A percentile compares a stretch with the other conserved stretches of the same genome.
Evolutionary conservation across 768 basidiomycete genomes (phyloP).

Genomic region (Boletales sp.): DNA sequence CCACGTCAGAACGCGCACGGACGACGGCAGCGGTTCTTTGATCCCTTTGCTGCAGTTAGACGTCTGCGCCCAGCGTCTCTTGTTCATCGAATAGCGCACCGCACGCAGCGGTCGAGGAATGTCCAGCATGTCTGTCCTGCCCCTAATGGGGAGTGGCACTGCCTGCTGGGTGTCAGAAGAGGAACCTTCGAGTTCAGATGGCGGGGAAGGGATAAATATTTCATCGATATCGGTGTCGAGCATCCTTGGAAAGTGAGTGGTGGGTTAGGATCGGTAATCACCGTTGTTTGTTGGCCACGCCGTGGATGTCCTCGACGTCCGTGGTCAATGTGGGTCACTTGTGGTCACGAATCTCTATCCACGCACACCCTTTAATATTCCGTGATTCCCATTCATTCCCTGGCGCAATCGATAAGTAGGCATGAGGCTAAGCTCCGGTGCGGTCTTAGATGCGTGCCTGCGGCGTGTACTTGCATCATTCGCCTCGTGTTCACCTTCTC

Average conservation of each 20-base stretch:
- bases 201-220: constrained; percentile 28
- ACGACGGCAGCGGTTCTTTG: constrained; percentile 37
- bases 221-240: constrained; percentile 28
- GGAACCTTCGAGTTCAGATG: constrained; percentile 22
- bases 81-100: constrained; percentile 32
- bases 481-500: constrained; percentile 19
- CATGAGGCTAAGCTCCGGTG: constrained; percentile 27
- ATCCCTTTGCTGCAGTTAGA: constrained; percentile 34
- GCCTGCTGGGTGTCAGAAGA: constrained; percentile 28
- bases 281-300: constrained; percentile 6
- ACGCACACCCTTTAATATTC: constrained; percentile 14
- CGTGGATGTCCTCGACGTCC: constrained; percentile 7
- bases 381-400: not conserved
- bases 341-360: not conserved
- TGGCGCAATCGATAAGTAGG: constrained; percentile 16
- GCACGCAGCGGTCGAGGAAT: constrained; percentile 27
- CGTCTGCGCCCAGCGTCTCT: constrained; percentile 31
- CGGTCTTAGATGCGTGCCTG: constrained; percentile 16
- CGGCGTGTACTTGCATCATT: constrained; percentile 16
- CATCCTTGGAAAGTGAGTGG: constrained; percentile 17
- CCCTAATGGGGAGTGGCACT: constrained; percentile 11
- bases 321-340: constrained; percentile 6
- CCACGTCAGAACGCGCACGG: constrained; percentile 64
- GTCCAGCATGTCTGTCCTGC: constrained; percentile 20
- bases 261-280: constrained; percentile 7